Base-by-base conservation (phyloP, 2,329 filamentous ascomycete species). In the Phaeomoniella chlamydospora region DNA sequence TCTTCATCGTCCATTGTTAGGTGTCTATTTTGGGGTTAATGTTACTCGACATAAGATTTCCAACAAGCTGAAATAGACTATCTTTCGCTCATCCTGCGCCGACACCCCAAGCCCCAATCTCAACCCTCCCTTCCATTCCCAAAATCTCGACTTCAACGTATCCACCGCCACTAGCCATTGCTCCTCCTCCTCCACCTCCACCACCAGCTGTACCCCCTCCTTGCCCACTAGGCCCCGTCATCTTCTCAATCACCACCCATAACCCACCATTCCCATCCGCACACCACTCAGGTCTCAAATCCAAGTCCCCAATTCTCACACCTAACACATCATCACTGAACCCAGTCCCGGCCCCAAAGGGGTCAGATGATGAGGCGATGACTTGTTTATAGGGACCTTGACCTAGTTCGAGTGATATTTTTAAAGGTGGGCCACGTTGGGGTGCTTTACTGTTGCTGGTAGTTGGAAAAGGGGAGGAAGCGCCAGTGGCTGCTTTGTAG, bases 241-340 rank as follows among this genome's bases (percentile, higher is more conserved):
- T 70, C 44, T 80, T 70, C 57, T 94, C 86, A 30, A 94, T 62
- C 4, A 94, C 78, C 36, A 94, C 63, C 80, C 81, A 92, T 39
- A 86, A 54, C 13, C 77, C 77, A 14, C 70, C 69, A 6, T 57
- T 58, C 6, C 22, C 39, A 2, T 35, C 33, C 18, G 57, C 58
- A 39, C 65, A 61, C 43, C 70, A 57, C n/a, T 62, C 67, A 0
- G 83, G 80, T 31, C 76, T 74, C 30, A 94, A 58, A 56, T 92
- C 79, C 35, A 92, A 68, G 43, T 88, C 78, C 11, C 73, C 65
- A 2, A 80, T 81, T 34, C 82, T n/a, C n/a, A n/a, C n/a, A n/a
- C n/a, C n/a, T n/a, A n/a, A 69, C 16, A 92, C 67, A 0, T 74
- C 74, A 18, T 16, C 17, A 12, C 12, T 17, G 39, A 68, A 64